These are phyloP conservation scores for Psilocybe azurescens DNA, from an alignment of 768 basidiomycete species.

Conservation along the genomic window DNA sequence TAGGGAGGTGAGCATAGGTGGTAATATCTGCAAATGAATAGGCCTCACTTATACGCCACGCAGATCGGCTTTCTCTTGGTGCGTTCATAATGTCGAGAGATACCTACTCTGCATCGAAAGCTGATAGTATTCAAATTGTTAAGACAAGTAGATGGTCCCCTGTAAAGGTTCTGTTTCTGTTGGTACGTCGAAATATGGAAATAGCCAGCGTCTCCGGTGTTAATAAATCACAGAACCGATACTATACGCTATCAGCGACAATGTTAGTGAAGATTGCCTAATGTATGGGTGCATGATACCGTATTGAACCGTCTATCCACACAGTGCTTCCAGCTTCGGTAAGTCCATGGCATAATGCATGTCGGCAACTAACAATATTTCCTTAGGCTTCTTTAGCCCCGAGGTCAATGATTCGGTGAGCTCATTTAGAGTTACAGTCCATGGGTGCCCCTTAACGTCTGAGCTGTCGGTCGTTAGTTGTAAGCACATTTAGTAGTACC, in stretches of 20 bases:
- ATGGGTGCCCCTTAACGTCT: too few relatives aligned
- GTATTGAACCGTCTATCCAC: background rate
- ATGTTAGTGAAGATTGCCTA: background rate
- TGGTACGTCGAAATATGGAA: background rate
- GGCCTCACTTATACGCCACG: background rate
- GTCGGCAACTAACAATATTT: background rate
- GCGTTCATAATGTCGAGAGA: background rate
- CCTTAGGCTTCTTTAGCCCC: background rate
- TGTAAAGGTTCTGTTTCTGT: background rate
- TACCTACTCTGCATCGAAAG: too few relatives aligned
- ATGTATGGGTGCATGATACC: background rate
- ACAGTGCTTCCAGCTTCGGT: background rate
- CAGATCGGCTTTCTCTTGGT: background rate
- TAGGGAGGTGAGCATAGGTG: background rate
- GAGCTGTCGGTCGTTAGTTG: background rate
- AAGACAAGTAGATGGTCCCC: background rate
- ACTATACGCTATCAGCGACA: constrained; percentile 1
- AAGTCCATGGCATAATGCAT: too few relatives aligned
- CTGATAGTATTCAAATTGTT: background rate
- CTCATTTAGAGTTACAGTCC: background rate
- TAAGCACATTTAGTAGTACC: background rate
- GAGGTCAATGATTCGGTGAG: background rate
- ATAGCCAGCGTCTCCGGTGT: too few relatives aligned
- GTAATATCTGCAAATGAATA: too few relatives aligned
- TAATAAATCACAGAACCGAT: background rate